Evolutionary conservation across 192 early-diverging fungal species (phyloP).

Genomic region (Paraglomus occultum): DNA sequence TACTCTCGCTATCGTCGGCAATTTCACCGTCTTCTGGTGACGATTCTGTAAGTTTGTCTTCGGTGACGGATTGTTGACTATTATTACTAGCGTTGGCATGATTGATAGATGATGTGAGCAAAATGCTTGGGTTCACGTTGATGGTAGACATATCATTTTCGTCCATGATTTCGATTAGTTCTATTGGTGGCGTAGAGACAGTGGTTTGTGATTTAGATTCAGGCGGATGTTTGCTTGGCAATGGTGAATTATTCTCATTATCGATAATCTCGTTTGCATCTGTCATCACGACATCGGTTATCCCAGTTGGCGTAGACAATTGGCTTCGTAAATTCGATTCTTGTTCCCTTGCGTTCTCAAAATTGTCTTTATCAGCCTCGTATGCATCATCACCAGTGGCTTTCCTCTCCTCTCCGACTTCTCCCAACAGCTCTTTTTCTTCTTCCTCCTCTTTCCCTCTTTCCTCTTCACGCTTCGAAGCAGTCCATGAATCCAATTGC

Average conservation of each 20-base stretch:
- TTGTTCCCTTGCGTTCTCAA: slow-evolving; percentile 1
- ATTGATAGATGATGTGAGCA: too few relatives aligned
- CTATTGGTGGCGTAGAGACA: too few relatives aligned
- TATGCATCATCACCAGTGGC: background rate
- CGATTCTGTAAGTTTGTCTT: background rate
- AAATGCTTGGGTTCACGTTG: too few relatives aligned
- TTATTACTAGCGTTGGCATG: background rate
- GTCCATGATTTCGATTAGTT: too few relatives aligned
- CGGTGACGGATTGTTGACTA: background rate
- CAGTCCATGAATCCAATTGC: slow-evolving; percentile 21
- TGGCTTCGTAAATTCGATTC: background rate
- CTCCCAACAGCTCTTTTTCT: slow-evolving; percentile 5
- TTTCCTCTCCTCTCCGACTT: slow-evolving; percentile 5
- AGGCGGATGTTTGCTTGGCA: too few relatives aligned
- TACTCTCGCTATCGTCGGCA: background rate
- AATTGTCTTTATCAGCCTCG: slow-evolving; percentile 5
- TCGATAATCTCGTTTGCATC: too few relatives aligned
- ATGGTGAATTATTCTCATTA: too few relatives aligned
- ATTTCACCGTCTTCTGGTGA: slow-evolving; percentile 4
- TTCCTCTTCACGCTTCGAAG: background rate
- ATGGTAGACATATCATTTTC: too few relatives aligned
- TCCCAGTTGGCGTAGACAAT: background rate
- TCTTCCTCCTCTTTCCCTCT: background rate
- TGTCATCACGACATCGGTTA: background rate
- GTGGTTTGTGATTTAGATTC: too few relatives aligned